A percentile compares a stretch with the other conserved stretches of the same genome.
Conservation (phyloP, 495 filamentous ascomycete species). For the Apodospora peruviana region DNA sequence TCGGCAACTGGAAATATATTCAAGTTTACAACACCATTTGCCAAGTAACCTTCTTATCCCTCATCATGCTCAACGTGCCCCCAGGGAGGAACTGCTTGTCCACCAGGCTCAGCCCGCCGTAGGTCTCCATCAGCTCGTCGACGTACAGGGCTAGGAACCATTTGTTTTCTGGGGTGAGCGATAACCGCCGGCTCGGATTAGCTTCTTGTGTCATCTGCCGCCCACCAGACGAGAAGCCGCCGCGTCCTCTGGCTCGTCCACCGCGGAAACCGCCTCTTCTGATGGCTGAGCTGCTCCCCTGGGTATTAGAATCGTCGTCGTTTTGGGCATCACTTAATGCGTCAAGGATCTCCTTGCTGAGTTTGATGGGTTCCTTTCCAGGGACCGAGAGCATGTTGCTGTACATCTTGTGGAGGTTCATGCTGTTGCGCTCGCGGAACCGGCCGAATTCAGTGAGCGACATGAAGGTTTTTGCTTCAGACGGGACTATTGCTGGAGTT, state of each 20-base stretch:
- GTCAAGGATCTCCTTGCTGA: constrained; percentile 14
- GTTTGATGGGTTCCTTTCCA: constrained; percentile 12
- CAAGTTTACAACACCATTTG: constrained; percentile 34
- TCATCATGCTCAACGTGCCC: constrained; percentile 48
- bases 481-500: not conserved
- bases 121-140: constrained; percentile 41
- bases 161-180: constrained; percentile 34
- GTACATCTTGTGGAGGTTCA: constrained; percentile 3
- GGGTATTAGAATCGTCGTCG: not conserved
- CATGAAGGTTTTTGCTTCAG: constrained; percentile 30
- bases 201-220: not conserved
- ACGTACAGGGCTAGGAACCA: constrained; percentile 51
- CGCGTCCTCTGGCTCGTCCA: no score
- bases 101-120: constrained; percentile 47
- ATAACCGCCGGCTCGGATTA: no score
- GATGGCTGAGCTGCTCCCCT: not conserved
- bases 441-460: constrained; percentile 42
- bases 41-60: constrained; percentile 51
- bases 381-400: constrained; percentile 17
- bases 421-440: constrained; percentile 34
- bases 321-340: constrained; percentile 1
- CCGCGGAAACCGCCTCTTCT: not conserved
- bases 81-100: constrained; percentile 51
- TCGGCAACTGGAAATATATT: no score
- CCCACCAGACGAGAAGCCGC: not conserved